These are phyloP conservation scores for Ocimum tenuiflorum DNA, from an alignment of 257 asterid species.

Conservation along the genomic window DNA sequence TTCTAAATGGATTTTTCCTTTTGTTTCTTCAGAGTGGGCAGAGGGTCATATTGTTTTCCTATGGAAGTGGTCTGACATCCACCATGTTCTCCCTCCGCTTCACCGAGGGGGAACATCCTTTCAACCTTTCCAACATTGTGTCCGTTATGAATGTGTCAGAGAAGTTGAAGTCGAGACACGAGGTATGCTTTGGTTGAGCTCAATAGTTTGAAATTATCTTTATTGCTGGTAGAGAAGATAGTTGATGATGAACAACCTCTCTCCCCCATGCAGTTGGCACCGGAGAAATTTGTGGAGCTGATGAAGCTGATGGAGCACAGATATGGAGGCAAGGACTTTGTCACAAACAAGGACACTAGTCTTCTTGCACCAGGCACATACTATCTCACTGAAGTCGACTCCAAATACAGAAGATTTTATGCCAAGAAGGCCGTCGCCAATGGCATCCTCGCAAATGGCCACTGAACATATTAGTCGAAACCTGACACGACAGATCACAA, in stretches of 20 bases:
- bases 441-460: conserved; percentile 59
- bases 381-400: conserved; percentile 89
- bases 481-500: background rate
- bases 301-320: conserved; percentile 97
- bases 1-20: background rate
- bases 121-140: conserved; percentile 76
- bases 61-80: conserved; percentile 83
- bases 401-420: conserved; percentile 82
- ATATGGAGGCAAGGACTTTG: conserved; percentile 79
- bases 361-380: conserved; percentile 79
- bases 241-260: background rate
- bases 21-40: conserved; percentile 57
- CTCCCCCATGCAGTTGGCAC: conserved; percentile 49
- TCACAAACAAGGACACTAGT: conserved; percentile 74
- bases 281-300: conserved; percentile 71
- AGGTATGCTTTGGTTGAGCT: conserved; percentile 39
- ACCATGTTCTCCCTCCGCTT: conserved; percentile 87
- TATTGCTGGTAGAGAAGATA: background rate
- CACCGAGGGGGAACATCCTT: conserved; percentile 68
- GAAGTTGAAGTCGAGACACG: conserved; percentile 79
- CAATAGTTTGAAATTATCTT: background rate
- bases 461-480: conserved; percentile 50
- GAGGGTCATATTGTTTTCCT: conserved; percentile 83
- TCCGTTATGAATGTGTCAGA: conserved; percentile 61
- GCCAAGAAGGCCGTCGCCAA: conserved; percentile 55